Percentiles rank a stretch among this genome's conserved stretches.
Evolutionary conservation across 768 basidiomycete genomes (phyloP).

Genomic region (Pleurotus citrinopileatus): DNA sequence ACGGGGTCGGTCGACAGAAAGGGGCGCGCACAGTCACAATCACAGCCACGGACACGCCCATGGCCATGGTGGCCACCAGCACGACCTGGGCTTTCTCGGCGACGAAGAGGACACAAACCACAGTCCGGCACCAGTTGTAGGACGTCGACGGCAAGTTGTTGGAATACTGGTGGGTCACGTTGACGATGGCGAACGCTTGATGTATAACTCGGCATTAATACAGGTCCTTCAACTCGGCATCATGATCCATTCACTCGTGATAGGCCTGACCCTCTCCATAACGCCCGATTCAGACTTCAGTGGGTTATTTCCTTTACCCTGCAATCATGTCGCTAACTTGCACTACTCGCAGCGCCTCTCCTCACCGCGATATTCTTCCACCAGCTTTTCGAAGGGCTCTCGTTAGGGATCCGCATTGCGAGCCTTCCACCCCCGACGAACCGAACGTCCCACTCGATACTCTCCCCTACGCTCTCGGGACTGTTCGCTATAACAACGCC

Average conservation of each 20-base stretch:
- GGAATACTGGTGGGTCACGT: constrained; percentile 60
- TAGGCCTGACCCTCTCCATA: constrained; percentile 73
- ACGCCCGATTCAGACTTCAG: constrained; percentile 69
- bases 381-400: constrained; percentile 82
- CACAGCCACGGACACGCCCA: neutral
- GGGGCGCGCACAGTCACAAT: neutral
- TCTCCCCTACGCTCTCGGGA: constrained; percentile 53
- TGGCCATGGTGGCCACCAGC: neutral
- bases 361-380: constrained; percentile 77
- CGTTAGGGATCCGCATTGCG: constrained; percentile 78
- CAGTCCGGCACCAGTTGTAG: constrained; percentile 31
- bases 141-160: constrained; percentile 63
- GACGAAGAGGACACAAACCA: constrained; percentile 15
- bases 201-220: neutral
- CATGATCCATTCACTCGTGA: constrained; percentile 81
- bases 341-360: constrained; percentile 50
- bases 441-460: constrained; percentile 11
- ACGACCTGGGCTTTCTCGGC: neutral
- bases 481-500: constrained; percentile 78
- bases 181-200: neutral
- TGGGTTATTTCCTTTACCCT: constrained; percentile 30
- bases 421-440: constrained; percentile 46
- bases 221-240: constrained; percentile 85
- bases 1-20: neutral
- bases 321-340: neutral